Base-by-base conservation (phyloP, 2,329 filamentous ascomycete species). In the Colletotrichum melonis region DNA sequence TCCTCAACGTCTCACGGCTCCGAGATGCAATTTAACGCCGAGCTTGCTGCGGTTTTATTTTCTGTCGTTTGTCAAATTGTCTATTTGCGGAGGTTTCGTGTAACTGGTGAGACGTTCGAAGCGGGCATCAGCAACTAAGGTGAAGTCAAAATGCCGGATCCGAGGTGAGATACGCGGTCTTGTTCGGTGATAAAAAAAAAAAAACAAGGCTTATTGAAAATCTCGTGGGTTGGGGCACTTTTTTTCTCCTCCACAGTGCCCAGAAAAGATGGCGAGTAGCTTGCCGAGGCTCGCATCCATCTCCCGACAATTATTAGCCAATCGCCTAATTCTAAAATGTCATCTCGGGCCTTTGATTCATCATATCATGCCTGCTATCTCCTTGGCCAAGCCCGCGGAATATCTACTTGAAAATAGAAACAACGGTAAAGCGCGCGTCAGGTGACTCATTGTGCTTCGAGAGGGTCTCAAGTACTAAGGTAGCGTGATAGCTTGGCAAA, bases 21-120 rank as follows among this genome's bases (percentile, higher is more conserved):
- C 67, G 70, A 73, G 56, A 63, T 35, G 11, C 26, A 42, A 19
- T 19, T 42, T 30, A 64, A 62, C 14, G 35, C 70, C 70, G 70
- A 73, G 60, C 56, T 24, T 16, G 30, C 19, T 22, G 24, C 52
- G 16, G 63, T 22, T 14, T 19, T 35, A 35, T 35, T 57, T 16
- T 26, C 12, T 24, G 14, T 46, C 42, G 38, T 46, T n/a, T 46
- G 22, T 26, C 35, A 62, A 30, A 16, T 24, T 46, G 5, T 42
- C 8, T 38, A 62, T 28, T 8, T 16, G 22, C 58, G 58, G 22
- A 32, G 30, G 24, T 62, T 30, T 68, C 46, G 38, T 42, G 6
- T 42, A 42, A 42, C 38, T 42, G 38, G 24, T 42, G 32, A 54
- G 26, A 32, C 66, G 35, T 19, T 30, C 16, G 38, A 38, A 19